A percentile compares a stretch with the other conserved stretches of the same genome.
Evolutionary conservation across 2,329 filamentous ascomycete genomes (phyloP).

Genomic region (Penicillium olsonii): DNA sequence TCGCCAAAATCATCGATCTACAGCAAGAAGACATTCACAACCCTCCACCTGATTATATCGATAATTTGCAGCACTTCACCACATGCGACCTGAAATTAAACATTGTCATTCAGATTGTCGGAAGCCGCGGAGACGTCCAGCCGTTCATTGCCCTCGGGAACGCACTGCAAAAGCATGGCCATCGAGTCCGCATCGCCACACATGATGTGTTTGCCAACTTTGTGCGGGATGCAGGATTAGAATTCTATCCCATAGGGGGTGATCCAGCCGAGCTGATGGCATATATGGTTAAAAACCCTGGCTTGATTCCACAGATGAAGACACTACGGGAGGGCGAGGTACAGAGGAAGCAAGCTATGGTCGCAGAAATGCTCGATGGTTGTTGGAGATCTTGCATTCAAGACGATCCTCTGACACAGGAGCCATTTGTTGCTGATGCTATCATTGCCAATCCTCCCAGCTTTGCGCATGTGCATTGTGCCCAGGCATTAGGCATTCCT

Average conservation of each 20-base stretch:
- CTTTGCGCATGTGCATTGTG: conserved; percentile 49
- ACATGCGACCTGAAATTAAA: conserved; percentile 33
- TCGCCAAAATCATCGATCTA: conserved; percentile 24
- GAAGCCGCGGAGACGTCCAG: conserved; percentile 59
- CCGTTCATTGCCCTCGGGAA: conserved; percentile 61
- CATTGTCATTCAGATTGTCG: conserved; percentile 60
- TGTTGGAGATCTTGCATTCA: conserved; percentile 45
- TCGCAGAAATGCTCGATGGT: conserved; percentile 42
- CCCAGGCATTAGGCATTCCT: conserved; percentile 50
- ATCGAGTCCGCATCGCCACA: conserved; percentile 60
- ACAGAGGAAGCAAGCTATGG: conserved; percentile 32
- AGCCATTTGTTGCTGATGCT: conserved; percentile 55
- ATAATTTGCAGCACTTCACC: conserved; percentile 22
- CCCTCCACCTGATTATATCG: conserved; percentile 21
- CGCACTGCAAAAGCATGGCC: conserved; percentile 52
- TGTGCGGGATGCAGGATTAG: conserved; percentile 54
- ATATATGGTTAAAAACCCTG: conserved; percentile 54
- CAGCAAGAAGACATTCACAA: conserved; percentile 17
- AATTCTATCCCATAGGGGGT: conserved; percentile 61
- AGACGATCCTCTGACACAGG: conserved; percentile 27
- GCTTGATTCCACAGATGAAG: conserved; percentile 42
- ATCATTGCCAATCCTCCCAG: conserved; percentile 59
- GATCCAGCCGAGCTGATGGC: conserved; percentile 57
- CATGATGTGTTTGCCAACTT: conserved; percentile 58
- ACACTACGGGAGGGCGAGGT: conserved; percentile 40